Conservation (phyloP, 352 stramenopile genomes). For the Phytophthora syringae region DNA sequence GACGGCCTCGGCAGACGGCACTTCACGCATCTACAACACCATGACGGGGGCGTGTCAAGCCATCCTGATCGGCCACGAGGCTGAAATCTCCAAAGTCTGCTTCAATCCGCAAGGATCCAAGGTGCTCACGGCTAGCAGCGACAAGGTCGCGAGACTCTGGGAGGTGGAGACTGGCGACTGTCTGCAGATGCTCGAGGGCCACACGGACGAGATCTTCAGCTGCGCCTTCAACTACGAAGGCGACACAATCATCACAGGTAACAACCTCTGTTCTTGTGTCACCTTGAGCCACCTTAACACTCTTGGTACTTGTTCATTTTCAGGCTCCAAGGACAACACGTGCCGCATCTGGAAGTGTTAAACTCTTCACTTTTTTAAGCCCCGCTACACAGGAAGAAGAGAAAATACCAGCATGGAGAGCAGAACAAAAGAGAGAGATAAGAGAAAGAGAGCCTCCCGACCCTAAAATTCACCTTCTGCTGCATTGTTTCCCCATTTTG, state of each 20-base stretch:
- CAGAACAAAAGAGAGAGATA: conserved; percentile 18
- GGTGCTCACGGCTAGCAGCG: conserved; percentile 93
- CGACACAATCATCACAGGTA: conserved; percentile 96
- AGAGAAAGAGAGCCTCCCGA: conserved; percentile 19
- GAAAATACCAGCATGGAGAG: neutral
- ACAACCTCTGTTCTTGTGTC: neutral
- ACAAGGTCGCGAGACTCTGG: conserved; percentile 95
- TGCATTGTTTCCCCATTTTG: too few species aligned
- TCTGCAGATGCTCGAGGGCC: conserved; percentile 94
- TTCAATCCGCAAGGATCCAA: conserved; percentile 97
- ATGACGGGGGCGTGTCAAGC: conserved; percentile 95
- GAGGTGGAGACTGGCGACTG: conserved; percentile 95
- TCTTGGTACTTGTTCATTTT: too few species aligned
- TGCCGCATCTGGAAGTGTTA: conserved; percentile 88
- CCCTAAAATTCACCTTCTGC: conserved; percentile 25
- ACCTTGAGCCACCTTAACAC: too few species aligned
- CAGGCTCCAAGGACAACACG: conserved; percentile 87
- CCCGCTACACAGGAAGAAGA: conserved; percentile 8
- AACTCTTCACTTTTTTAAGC: conserved; percentile 4
- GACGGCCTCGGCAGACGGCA: conserved; percentile 93
- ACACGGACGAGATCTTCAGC: conserved; percentile 98
- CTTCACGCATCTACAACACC: conserved; percentile 95
- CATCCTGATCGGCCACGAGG: conserved; percentile 96
- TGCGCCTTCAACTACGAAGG: conserved; percentile 97
- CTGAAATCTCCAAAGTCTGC: conserved; percentile 95